Base-by-base conservation (phyloP, 1,284 basidiomycete species). In the Apiotrichum domesticum region DNA sequence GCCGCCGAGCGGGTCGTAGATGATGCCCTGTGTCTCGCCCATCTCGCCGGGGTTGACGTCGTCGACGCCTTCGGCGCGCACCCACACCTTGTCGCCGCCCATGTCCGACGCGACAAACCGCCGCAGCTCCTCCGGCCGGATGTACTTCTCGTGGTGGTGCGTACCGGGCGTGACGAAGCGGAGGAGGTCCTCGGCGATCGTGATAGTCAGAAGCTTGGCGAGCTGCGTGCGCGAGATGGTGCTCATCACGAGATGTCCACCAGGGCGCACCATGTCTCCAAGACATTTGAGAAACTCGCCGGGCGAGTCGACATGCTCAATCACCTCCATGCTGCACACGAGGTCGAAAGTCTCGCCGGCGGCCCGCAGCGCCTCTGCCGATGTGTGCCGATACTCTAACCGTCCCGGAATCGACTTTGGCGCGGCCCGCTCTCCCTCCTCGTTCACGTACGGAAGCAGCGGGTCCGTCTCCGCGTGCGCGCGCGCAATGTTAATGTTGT, bases 251-350 rank as follows among this genome's bases (percentile, higher is more conserved):
- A 99, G 81, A 70, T 97, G 91, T 1, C 96, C 96, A 8, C 93
- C 94, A 3, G 96, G 95, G 88, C 93, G 68, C 62, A 94, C 84
- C 51, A 96, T 82, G 59, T 87, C 81, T 0, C 88, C 87, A 63
- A 91, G 87, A 48, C 86, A 85, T 46, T 83, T 79, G 51, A 97
- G 80, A 74, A 99, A 99, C 6, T 82, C 82, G 10, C 84, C 80
- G 0, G 96, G 95, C 65, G 93, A 85, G 70, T 96, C 88, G 58
- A 99, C 96, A 70, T 99, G 96, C 78, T 99, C 96, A 45, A 99
- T 72, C 14, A 99, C 94, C 73, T 99, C 96, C 92, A 98, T 93
- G 9, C 92, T 89, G 72, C 92, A 96, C 13, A 99, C 93, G 6
- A 95, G 81, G 73, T 98, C 95, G 71, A 87, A 98, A 46, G 81